Percentiles rank a stretch among this genome's conserved stretches.
These are phyloP conservation scores for Coleophoma crateriformis DNA, from an alignment of 2,329 filamentous ascomycete genomes.

Conservation along the genomic window DNA sequence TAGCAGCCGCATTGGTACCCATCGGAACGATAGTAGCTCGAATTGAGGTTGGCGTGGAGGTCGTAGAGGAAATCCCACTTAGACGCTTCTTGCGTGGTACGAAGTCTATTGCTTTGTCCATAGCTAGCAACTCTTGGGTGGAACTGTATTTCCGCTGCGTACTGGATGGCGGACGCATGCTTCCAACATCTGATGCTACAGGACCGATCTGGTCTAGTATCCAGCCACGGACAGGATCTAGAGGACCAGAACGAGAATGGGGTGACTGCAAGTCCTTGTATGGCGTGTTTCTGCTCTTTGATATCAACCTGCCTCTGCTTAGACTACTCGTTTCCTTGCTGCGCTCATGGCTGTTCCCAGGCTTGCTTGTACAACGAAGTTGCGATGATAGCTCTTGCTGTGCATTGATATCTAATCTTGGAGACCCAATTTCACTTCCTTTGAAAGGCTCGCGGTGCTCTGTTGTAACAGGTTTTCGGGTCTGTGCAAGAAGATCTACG, in stretches of 20 bases:
- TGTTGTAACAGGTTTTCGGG: not conserved
- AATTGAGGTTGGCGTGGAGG: conserved; percentile 4
- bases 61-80: conserved; percentile 3
- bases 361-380: no score
- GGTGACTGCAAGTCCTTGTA: not conserved
- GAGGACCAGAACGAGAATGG: not conserved
- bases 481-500: not conserved
- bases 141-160: no score
- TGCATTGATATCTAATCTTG: no score
- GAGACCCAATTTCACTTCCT: no score
- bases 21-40: conserved; percentile 2
- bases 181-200: not conserved
- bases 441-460: no score
- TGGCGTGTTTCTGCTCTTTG: not conserved
- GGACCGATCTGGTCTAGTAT: not conserved
- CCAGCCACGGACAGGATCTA: not conserved
- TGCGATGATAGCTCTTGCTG: no score
- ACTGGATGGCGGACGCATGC: not conserved
- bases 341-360: no score
- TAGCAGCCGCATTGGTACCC: not conserved
- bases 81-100: conserved; percentile 18
- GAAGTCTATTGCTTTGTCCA: conserved; percentile 6
- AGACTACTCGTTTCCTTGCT: not conserved
- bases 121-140: no score
- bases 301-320: not conserved